Evolutionary conservation across 352 stramenopile species (phyloP), one percentile per base, ranked within the genome.

Genomic region (Saprolegnia parasitica): DNA sequence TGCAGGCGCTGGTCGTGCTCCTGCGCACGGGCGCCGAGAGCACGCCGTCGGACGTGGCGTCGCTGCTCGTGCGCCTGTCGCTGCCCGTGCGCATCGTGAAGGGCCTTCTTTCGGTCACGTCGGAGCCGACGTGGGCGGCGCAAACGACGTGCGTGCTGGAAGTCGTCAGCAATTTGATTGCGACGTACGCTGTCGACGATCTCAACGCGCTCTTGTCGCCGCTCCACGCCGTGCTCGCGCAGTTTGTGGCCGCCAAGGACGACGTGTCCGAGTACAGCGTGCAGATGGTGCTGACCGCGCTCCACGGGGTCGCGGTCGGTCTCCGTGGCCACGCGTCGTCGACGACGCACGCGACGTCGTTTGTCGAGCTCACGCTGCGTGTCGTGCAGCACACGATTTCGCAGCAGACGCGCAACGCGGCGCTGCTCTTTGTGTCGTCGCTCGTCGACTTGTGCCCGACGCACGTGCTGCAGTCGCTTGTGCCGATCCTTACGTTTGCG

Each of bases 361-460:
- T 95, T n/a, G 86, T 95, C 4, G 83, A 94, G 72, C 76, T 91
- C 71, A 92, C 86, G 45, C 75, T 95, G 20, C 74, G 76, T 24
- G 92, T 84, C 29, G 70, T 95, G 1, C 68, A 76, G 8, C 80
- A 81, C 47, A 90, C 81, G 24, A 78, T 79, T 39, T 92, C 84
- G 0, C 81, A 83, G 1, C 83, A 90, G 61, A 95, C 87, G 9
- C 81, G 87, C 26, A 93, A 95, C 42, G 87, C 93, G 18, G 84
- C 86, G 11, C 56, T 95, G 42, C 68, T 95, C 16, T 93, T 95
- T 56, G 81, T 94, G 54, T 91, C 83, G 47, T 77, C 85, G 16
- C 75, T 95, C 1, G 87, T 95, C 26, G 80, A 88, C 15, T 72
- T 94, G 57, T 86, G 89, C 61, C 85, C 87, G 0, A 66, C 76